Base-by-base conservation (phyloP, 495 filamentous ascomycete species). In the Echria macrotheca region DNA sequence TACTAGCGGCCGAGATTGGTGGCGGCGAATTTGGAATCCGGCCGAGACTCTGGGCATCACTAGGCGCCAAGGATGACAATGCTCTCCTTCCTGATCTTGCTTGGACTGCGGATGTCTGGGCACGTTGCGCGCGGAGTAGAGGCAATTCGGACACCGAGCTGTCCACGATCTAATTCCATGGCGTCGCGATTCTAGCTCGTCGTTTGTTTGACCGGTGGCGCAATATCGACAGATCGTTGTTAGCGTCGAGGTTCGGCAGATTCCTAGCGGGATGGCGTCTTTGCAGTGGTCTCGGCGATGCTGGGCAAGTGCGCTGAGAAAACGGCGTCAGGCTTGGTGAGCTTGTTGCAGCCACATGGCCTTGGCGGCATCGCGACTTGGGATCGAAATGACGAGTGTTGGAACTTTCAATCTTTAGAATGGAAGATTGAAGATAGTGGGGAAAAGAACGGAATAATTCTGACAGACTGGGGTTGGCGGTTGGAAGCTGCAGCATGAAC, bases 21-120 rank as follows among this genome's bases (percentile, higher is more conserved):
- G 33, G 33, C 33, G 33, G 33, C 33, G 14, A 37, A 37, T 37
- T 37, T 37, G 33, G 33, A 37, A 37, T 37, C 14, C 33, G 33
- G 33, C 33, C 33, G 33, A 37, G 14, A 37, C 33, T 37, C 14
- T 37, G 33, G 33, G 33, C 33, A 37, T 37, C 33, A 15, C 33
- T 37, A 15, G 33, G 33, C 33, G 33, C 33, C 33, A 37, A 37
- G 14, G 33, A 37, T 37, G 14, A 37, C 33, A 37, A 37, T 37
- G 33, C 33, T 37, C 33, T 37, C 33, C 7, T 37, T 37, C 33
- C 14, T 37, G 33, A 37, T 37, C 33, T 37, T 37, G 7, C 33
- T 37, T 37, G 14, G 33, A 14, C 33, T 37, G 14, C 33, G 28
- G 33, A 37, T 37, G 14, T 37, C 33, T 37, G 33, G 33, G 33